Evolutionary conservation across 768 basidiomycete species (phyloP).

Genomic region (Suillus bovinus): DNA sequence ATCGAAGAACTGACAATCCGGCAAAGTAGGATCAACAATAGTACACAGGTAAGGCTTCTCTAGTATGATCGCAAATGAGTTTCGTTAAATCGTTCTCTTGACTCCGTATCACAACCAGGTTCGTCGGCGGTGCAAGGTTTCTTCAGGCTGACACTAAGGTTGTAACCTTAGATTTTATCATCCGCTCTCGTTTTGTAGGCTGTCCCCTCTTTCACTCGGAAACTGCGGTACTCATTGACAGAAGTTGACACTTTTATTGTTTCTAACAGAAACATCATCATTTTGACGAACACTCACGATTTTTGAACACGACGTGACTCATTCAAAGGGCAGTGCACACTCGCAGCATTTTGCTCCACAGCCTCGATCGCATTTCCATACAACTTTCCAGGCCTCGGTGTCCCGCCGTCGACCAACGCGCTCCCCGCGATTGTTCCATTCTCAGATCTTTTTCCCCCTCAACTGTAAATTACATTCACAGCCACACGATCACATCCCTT

Average conservation of each 20-base stretch:
- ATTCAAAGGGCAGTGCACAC: neutral
- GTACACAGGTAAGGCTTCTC: constrained; percentile 26
- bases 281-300: constrained; percentile 32
- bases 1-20: constrained; percentile 17
- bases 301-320: constrained; percentile 17
- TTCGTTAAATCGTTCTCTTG: constrained; percentile 22
- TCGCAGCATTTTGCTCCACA: constrained; percentile 1
- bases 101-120: constrained; percentile 13
- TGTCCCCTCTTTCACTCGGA: constrained; percentile 12
- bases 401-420: constrained; percentile 13
- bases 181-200: constrained; percentile 9
- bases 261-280: constrained; percentile 6
- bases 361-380: constrained; percentile 6
- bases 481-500: constrained; percentile 34
- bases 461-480: constrained; percentile 33
- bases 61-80: constrained; percentile 12
- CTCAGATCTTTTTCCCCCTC: constrained; percentile 17
- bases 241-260: constrained; percentile 8
- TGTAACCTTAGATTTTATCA: neutral
- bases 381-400: neutral
- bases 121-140: constrained; percentile 22
- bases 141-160: constrained; percentile 3
- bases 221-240: constrained; percentile 7
- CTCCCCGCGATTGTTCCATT: constrained; percentile 21
- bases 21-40: constrained; percentile 28